Conservation (phyloP, 306 rosid genomes). For the Prunus mongolica region DNA sequence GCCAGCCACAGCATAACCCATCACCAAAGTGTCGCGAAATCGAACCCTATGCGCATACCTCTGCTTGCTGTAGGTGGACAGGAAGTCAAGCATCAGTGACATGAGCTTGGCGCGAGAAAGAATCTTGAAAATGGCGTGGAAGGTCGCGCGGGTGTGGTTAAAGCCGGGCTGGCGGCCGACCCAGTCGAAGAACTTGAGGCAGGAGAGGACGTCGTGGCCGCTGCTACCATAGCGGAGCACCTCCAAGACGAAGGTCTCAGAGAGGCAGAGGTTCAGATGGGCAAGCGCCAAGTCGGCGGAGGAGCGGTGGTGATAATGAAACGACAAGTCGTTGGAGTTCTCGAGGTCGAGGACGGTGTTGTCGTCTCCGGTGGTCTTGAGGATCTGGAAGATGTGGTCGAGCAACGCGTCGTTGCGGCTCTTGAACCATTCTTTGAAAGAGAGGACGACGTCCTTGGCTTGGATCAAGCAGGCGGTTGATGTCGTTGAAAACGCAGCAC, state of each 20-base stretch:
- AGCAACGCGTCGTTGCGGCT: constrained; percentile 21
- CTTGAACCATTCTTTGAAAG: constrained; percentile 65
- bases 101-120: constrained; percentile 42
- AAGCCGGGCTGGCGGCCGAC: constrained; percentile 65
- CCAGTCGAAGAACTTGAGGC: constrained; percentile 91
- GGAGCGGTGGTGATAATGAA: not conserved
- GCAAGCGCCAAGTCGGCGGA: constrained; percentile 43
- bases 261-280: constrained; percentile 43
- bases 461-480: not conserved
- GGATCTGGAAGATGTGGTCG: constrained; percentile 46
- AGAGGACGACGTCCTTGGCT: constrained; percentile 19
- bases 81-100: constrained; percentile 53
- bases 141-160: constrained; percentile 62
- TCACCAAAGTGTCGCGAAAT: constrained; percentile 54
- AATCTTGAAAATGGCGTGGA: constrained; percentile 54
- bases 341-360: not conserved
- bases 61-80: constrained; percentile 22
- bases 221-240: constrained; percentile 41
- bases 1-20: constrained; percentile 77
- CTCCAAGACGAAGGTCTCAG: constrained; percentile 48
- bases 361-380: constrained; percentile 14
- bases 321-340: constrained; percentile 9
- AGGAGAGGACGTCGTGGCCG: constrained; percentile 46
- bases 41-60: constrained; percentile 15
- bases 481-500: not conserved